Evolutionary conservation across 1,284 basidiomycete genomes (phyloP).

Genomic region (Rhodotorula sp.): DNA sequence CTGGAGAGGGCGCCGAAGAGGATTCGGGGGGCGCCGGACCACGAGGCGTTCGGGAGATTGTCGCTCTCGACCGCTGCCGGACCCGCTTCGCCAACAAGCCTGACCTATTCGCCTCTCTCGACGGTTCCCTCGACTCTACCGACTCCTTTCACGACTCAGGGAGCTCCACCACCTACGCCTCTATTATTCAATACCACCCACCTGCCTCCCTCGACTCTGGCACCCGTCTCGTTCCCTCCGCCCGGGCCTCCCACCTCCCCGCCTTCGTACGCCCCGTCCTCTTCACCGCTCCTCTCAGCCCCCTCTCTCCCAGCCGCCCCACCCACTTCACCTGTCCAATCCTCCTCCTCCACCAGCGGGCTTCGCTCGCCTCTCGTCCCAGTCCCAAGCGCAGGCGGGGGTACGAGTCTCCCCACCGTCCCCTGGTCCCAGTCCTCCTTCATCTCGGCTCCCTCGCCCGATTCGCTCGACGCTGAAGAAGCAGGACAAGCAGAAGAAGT

Average conservation of each 20-base stretch:
- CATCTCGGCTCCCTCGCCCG: neutral
- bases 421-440: conserved; percentile 8
- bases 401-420: neutral
- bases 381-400: neutral
- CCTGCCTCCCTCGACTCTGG: neutral
- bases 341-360: neutral
- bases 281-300: neutral
- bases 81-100: neutral
- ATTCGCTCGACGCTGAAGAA: too few species aligned
- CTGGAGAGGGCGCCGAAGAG: conserved; percentile 5
- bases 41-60: conserved; percentile 19
- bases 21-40: conserved; percentile 4
- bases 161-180: too few species aligned
- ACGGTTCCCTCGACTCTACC: too few species aligned
- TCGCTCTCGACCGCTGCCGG: neutral
- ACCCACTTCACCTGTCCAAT: conserved; percentile 19
- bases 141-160: too few species aligned
- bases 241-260: too few species aligned
- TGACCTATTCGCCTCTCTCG: neutral
- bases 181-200: too few species aligned
- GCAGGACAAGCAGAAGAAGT: conserved; percentile 10
- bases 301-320: conserved; percentile 11
- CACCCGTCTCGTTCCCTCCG: neutral
- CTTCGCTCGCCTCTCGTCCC: neutral
- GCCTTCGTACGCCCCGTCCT: neutral